Conservation (phyloP, 352 stramenopile genomes). For the Phytophthora litchii region DNA sequence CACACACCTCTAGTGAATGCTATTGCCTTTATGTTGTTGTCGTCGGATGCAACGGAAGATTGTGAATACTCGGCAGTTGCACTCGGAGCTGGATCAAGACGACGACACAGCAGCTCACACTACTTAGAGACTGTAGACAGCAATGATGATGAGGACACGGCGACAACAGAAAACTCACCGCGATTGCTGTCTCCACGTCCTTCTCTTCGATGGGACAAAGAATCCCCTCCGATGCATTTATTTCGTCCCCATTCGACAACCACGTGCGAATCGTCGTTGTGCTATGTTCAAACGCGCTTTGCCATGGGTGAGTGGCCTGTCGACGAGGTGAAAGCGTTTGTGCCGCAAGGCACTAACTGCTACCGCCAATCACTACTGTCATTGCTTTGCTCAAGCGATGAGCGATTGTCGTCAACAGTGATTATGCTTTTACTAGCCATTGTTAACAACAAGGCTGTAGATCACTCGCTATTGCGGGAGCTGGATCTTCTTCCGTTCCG, state of each 20-base stretch:
- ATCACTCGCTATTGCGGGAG: constrained; percentile 68
- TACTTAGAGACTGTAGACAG: constrained; percentile 12
- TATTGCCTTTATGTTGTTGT: constrained; percentile 77
- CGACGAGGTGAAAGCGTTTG: constrained; percentile 70
- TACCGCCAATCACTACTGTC: constrained; percentile 70
- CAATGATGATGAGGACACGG: constrained; percentile 18
- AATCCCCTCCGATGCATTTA: constrained; percentile 41
- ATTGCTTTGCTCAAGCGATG: constrained; percentile 65
- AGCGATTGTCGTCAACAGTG: constrained; percentile 63
- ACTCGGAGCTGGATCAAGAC: constrained; percentile 52
- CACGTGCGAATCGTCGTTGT: constrained; percentile 66
- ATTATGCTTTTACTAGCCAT: constrained; percentile 66
- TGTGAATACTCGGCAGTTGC: constrained; percentile 68
- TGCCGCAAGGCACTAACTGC: constrained; percentile 45
- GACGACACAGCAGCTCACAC: constrained; percentile 22
- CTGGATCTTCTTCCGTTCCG: constrained; percentile 65
- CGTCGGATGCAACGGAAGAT: constrained; percentile 57
- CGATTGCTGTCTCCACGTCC: constrained; percentile 16
- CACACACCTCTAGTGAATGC: constrained; percentile 86
- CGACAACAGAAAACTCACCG: constrained; percentile 13
- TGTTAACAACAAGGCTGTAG: constrained; percentile 66
- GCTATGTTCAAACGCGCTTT: constrained; percentile 82
- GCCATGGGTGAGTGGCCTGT: constrained; percentile 79
- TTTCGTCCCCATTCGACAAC: constrained; percentile 64
- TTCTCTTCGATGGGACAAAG: constrained; percentile 37